These are phyloP conservation scores for Hortaea sp. DNA, from an alignment of 2,329 filamentous ascomycete genomes.

Conservation along the genomic window DNA sequence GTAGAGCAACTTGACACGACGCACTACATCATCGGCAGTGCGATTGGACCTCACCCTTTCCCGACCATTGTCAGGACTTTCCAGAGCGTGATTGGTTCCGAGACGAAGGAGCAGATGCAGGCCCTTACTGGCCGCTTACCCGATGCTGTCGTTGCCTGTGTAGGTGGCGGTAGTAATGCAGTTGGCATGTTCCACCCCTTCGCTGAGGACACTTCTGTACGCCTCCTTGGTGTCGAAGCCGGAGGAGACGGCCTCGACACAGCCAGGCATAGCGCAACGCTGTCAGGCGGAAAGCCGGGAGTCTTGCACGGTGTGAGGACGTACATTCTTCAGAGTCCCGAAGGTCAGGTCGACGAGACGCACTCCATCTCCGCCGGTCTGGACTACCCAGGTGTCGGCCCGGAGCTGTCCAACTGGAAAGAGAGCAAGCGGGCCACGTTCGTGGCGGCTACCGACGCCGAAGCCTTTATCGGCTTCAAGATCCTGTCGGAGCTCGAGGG, in stretches of 20 bases:
- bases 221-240: constrained; percentile 87
- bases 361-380: constrained; percentile 94
- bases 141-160: constrained; percentile 91
- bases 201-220: constrained; percentile 70
- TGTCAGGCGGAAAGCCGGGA: constrained; percentile 77
- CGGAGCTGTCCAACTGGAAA: constrained; percentile 88
- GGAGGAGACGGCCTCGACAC: constrained; percentile 90
- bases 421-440: constrained; percentile 78
- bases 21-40: constrained; percentile 96
- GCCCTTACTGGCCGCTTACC: constrained; percentile 78
- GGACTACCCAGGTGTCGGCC: constrained; percentile 94
- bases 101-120: constrained; percentile 87
- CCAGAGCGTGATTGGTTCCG: constrained; percentile 90
- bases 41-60: constrained; percentile 96
- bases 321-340: constrained; percentile 83
- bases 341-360: constrained; percentile 89
- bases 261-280: constrained; percentile 72
- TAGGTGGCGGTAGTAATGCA: constrained; percentile 90
- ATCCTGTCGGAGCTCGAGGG: constrained; percentile 81
- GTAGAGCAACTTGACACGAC: constrained; percentile 86
- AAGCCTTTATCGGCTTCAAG: constrained; percentile 82
- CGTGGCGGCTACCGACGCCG: constrained; percentile 79
- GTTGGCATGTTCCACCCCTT: constrained; percentile 99
- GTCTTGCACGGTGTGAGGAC: constrained; percentile 93
- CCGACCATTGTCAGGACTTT: constrained; percentile 95